Percentiles rank a stretch among this genome's conserved stretches.
Conservation (phyloP, 371 early-diverging fungal genomes). For the Coemansia sp. region DNA sequence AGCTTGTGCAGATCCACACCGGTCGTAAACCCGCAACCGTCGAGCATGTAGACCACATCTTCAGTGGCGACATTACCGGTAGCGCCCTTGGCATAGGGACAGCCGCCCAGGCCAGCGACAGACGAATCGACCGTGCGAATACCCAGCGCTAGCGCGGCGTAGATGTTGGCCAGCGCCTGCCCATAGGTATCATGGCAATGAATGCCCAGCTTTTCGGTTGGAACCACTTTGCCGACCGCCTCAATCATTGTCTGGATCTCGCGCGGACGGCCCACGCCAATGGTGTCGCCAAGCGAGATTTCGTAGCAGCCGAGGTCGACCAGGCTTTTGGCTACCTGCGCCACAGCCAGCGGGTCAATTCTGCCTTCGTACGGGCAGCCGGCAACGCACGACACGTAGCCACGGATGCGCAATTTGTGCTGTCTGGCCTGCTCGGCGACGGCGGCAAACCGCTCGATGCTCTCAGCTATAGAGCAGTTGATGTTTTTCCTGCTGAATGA, state of each 20-base stretch:
- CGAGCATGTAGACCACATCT: conserved; percentile 92
- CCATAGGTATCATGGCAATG: conserved; percentile 99
- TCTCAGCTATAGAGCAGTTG: conserved; percentile 88
- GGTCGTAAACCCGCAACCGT: conserved; percentile 81
- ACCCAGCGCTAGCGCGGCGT: conserved; percentile 79
- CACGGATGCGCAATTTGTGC: conserved; percentile 77
- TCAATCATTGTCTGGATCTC: conserved; percentile 70
- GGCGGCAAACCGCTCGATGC: conserved; percentile 68
- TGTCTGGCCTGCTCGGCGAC: conserved; percentile 69
- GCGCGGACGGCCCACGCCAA: conserved; percentile 87
- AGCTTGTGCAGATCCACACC: conserved; percentile 75
- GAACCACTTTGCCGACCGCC: conserved; percentile 69
- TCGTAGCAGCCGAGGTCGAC: conserved; percentile 95
- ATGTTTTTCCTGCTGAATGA: conserved; percentile 88
- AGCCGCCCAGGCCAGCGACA: conserved; percentile 93
- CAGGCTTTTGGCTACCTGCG: conserved; percentile 70
- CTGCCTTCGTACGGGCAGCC: conserved; percentile 95
- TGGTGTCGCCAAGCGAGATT: conserved; percentile 95
- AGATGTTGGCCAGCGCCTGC: conserved; percentile 93
- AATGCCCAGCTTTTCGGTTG: conserved; percentile 78
- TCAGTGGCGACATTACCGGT: conserved; percentile 97
- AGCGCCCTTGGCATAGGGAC: conserved; percentile 96
- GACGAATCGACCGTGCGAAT: conserved; percentile 91
- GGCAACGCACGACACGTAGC: conserved; percentile 89
- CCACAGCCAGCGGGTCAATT: conserved; percentile 71